Base-by-base conservation (phyloP, 805 yeast genomes). In the Scheffersomyces ergatensis region DNA sequence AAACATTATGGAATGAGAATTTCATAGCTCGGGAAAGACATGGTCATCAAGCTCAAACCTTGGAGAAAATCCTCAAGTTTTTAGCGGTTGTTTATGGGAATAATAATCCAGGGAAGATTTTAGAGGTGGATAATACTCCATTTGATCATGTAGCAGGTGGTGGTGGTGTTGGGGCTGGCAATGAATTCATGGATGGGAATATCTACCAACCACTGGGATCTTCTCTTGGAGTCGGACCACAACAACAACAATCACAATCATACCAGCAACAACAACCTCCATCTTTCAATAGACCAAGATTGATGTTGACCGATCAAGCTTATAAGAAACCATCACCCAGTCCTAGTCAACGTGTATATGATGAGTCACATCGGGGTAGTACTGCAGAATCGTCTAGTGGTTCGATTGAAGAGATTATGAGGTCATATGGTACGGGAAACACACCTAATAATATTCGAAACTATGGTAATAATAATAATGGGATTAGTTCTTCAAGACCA, bases 1-100 rank as follows among this genome's bases (percentile, higher is more conserved):
- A 88, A 58, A 62, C 88, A 53, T 65, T 93, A 34, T 93, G 99
- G 99, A 83, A 84, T 45, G 98, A 93, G 57, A 84, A 89, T 54
- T 82, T 76, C 57, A 66, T 82, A 43, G 83, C 92, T 5, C 74
- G 97, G 39, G 97, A 92, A 58, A 78, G 90, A 48, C 87, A 90
- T 60, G 80, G 84, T 52, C 75, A 82, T 25, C 98, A 93, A 58
- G 82, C 92, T 31, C 92, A 86, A 47, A 88, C 96, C 17, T 71
- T 93, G 41, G 95, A 89, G 48, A 85, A 87, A 48, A 92, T 93
- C 37, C 65, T 93, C 53, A 78, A 93, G 51, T 92, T 93, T 50
- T 70, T 93, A 53, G 95, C 97, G 2, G 78, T 90, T 5, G 76
- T 92, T 3, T 85, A 85, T 53, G 90, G 90, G 16, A 69, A 53